These are phyloP conservation scores for Leccinum imitatum DNA, from an alignment of 768 basidiomycete species.

Conservation along the genomic window DNA sequence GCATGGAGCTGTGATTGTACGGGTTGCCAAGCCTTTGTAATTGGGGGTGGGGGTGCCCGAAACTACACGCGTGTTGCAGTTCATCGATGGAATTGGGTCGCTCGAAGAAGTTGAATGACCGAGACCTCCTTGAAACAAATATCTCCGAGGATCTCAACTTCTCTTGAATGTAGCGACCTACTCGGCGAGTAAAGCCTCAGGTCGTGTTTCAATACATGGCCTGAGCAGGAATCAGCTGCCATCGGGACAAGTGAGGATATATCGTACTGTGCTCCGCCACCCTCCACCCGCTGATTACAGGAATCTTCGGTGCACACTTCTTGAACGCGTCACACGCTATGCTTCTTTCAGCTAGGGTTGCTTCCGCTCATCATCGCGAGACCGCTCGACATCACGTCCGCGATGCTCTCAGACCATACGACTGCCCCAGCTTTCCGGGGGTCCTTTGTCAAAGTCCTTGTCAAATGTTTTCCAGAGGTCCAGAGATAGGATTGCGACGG, in stretches of 20 bases:
- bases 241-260: background rate
- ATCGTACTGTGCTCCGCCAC: background rate
- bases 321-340: background rate
- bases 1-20: background rate
- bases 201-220: background rate
- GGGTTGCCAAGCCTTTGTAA: background rate
- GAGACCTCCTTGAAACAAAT: background rate
- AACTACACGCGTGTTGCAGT: background rate
- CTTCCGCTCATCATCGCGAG: background rate
- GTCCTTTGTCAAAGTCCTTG: no score
- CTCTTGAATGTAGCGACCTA: background rate
- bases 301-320: background rate
- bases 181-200: background rate
- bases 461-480: background rate
- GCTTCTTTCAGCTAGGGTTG: background rate
- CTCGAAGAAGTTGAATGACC: background rate
- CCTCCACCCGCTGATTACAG: background rate
- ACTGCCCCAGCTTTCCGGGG: background rate
- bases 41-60: background rate
- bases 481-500: background rate
- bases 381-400: background rate
- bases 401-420: no score
- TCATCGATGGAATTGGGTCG: background rate
- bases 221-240: background rate
- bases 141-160: background rate